These are phyloP conservation scores for Neurospora tetrasperma DNA, from an alignment of 495 filamentous ascomycete species.

Conservation along the genomic window DNA sequence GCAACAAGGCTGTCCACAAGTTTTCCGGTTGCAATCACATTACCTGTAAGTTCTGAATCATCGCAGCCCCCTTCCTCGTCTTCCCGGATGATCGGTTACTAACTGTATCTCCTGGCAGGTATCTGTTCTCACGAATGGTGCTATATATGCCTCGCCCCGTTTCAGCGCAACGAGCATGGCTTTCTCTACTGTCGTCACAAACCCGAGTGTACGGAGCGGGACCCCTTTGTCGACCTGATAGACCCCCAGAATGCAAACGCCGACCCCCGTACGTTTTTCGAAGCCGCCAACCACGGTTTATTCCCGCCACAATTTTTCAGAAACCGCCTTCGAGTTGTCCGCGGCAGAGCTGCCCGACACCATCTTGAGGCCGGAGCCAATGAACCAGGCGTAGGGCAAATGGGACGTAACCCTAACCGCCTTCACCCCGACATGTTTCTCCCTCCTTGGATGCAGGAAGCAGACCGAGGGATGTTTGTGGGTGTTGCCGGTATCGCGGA, in stretches of 20 bases:
- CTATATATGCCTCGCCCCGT: conserved; percentile 31
- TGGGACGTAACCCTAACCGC: background rate
- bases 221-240: conserved; percentile 12
- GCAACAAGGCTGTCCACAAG: conserved; percentile 32
- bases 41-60: conserved; percentile 25
- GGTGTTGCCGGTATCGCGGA: background rate
- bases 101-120: conserved; percentile 13
- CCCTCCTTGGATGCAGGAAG: background rate
- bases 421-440: background rate
- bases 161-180: conserved; percentile 14
- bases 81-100: background rate
- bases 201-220: conserved; percentile 19
- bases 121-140: conserved; percentile 37
- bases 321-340: background rate
- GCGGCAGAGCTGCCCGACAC: background rate
- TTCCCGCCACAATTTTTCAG: background rate
- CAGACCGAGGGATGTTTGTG: background rate
- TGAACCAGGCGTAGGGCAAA: background rate
- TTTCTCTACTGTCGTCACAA: conserved; percentile 27
- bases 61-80: background rate
- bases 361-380: background rate
- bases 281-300: background rate
- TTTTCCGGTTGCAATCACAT: conserved; percentile 41
- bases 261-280: background rate
- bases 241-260: conserved; percentile 4